Conservation (phyloP, 306 rosid species). For the Canavalia ensiformis region DNA sequence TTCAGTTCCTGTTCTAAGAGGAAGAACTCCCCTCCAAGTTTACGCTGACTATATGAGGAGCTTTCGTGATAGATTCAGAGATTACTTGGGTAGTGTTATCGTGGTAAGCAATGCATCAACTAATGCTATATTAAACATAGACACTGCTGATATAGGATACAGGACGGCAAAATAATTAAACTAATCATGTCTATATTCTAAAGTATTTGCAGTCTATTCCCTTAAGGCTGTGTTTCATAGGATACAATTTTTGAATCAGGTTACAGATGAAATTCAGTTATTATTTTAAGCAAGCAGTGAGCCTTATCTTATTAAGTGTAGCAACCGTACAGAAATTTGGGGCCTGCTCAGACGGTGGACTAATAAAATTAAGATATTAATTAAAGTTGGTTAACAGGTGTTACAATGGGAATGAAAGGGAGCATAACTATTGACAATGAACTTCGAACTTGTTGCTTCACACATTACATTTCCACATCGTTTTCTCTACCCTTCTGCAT, state of each 20-base stretch:
- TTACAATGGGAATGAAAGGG: not conserved
- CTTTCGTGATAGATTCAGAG: conserved; percentile 82
- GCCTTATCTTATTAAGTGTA: not conserved
- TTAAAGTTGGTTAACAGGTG: not conserved
- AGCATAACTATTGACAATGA: not conserved
- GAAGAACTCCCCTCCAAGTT: conserved; percentile 95
- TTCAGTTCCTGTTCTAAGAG: conserved; percentile 80
- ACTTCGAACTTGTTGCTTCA: not conserved
- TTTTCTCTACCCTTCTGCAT: conserved; percentile 21
- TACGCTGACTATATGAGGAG: conserved; percentile 92
- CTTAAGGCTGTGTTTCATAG: not conserved
- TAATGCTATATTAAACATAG: not conserved
- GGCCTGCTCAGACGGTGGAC: conserved; percentile 1
- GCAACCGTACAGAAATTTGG: not conserved
- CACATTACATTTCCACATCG: not conserved
- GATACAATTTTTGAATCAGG: not conserved
- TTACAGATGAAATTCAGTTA: not conserved
- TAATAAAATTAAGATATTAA: not conserved
- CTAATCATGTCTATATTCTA: conserved; percentile 5
- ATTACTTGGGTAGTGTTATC: conserved; percentile 78
- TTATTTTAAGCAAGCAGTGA: not conserved
- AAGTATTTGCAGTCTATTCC: not conserved
- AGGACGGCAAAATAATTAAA: not conserved
- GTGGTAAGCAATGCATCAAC: conserved; percentile 60
- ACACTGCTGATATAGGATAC: conserved; percentile 5